These are phyloP conservation scores for Westerdykella ornata DNA, from an alignment of 2,329 filamentous ascomycete species.

Conservation along the genomic window DNA sequence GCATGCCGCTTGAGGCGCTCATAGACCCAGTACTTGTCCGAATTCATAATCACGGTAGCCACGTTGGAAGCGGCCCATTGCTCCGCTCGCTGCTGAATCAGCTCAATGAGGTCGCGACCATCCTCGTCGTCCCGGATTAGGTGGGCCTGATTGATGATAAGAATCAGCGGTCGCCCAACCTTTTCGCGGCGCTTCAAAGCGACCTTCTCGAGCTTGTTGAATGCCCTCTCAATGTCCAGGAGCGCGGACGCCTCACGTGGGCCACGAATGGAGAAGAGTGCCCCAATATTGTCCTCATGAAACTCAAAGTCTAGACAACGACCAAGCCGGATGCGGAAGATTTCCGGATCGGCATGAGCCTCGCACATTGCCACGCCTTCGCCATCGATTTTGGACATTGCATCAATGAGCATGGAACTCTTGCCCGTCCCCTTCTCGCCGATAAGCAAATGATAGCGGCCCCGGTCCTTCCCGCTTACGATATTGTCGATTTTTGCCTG, in stretches of 20 bases:
- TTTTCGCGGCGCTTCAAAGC: constrained; percentile 63
- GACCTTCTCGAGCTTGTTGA: constrained; percentile 97
- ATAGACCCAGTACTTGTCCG: constrained; percentile 98
- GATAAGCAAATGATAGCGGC: constrained; percentile 86
- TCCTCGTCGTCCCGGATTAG: constrained; percentile 85
- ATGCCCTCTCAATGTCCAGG: constrained; percentile 88
- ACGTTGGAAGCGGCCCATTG: constrained; percentile 91
- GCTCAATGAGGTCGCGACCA: constrained; percentile 85
- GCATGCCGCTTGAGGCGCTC: constrained; percentile 88
- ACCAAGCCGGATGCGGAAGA: constrained; percentile 85
- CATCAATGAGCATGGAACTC: constrained; percentile 91
- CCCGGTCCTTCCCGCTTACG: constrained; percentile 61
- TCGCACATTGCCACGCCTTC: constrained; percentile 93
- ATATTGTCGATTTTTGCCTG: constrained; percentile 78
- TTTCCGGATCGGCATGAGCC: constrained; percentile 88
- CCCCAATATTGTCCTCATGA: constrained; percentile 95
- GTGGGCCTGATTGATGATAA: constrained; percentile 93
- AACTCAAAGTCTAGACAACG: constrained; percentile 95
- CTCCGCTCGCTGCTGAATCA: constrained; percentile 91
- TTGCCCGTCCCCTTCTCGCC: constrained; percentile 97
- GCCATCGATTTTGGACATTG: constrained; percentile 87
- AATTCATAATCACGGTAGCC: constrained; percentile 89
- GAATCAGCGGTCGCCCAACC: constrained; percentile 64
- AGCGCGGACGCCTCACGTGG: constrained; percentile 87
- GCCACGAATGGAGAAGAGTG: constrained; percentile 88